A percentile compares a stretch with the other conserved stretches of the same genome.
These are phyloP conservation scores for Blumeriella jaapii DNA, from an alignment of 2,329 filamentous ascomycete genomes.

Conservation along the genomic window DNA sequence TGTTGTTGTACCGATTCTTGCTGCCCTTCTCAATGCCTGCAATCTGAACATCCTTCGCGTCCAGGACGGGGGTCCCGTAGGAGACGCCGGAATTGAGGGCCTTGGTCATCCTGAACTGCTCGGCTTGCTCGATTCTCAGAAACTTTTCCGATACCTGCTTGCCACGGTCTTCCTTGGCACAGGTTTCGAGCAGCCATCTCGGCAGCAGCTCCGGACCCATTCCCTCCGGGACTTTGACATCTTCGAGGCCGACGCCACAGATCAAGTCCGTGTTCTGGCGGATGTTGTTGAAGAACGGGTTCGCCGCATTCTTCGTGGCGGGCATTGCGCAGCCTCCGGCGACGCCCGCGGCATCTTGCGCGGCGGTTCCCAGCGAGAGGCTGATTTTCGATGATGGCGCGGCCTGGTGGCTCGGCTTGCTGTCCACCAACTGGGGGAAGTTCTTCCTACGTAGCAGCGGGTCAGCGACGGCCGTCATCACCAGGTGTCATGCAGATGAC, in stretches of 20 bases:
- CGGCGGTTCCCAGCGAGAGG: constrained; percentile 37
- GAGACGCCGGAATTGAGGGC: constrained; percentile 52
- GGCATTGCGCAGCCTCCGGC: constrained; percentile 84
- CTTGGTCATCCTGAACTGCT: constrained; percentile 87
- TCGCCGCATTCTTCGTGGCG: constrained; percentile 51
- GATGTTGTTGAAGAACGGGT: constrained; percentile 93
- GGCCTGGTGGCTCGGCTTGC: constrained; percentile 29
- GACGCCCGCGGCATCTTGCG: constrained; percentile 55
- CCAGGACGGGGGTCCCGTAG: constrained; percentile 35
- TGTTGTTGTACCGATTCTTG: constrained; percentile 97
- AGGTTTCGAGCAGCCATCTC: constrained; percentile 62
- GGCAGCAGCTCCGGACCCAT: constrained; percentile 44
- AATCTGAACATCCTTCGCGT: constrained; percentile 47
- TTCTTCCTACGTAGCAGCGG: no score
- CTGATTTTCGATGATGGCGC: constrained; percentile 32
- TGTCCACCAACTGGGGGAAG: constrained; percentile 58
- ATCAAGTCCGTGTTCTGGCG: constrained; percentile 93
- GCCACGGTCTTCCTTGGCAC: constrained; percentile 58
- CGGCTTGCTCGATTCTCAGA: constrained; percentile 68
- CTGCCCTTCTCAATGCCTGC: constrained; percentile 88
- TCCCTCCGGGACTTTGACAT: constrained; percentile 45
- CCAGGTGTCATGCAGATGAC: no score
- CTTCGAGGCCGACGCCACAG: constrained; percentile 78
- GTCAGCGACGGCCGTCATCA: no score
- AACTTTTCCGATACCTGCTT: constrained; percentile 76